A percentile compares a stretch with the other conserved stretches of the same genome.
These are phyloP conservation scores for Adansonia rubrostipa DNA, from an alignment of 441 rosid species.

Conservation along the genomic window DNA sequence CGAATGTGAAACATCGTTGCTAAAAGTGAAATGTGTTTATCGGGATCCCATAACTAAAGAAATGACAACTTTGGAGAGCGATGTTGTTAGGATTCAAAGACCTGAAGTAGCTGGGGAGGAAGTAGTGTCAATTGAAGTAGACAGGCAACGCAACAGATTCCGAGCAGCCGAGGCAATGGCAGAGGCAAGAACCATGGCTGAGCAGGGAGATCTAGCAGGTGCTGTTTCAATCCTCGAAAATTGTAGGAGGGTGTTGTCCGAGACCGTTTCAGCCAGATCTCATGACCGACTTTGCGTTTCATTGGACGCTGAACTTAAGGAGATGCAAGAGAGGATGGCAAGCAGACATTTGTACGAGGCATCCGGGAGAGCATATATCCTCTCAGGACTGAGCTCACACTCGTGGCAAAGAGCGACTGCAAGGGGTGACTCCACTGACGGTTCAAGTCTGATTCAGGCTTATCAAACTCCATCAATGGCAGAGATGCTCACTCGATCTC, in stretches of 20 bases:
- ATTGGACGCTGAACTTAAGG: constrained; percentile 89
- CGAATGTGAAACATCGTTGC: constrained; percentile 50
- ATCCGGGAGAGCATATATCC: constrained; percentile 95
- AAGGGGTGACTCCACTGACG: constrained; percentile 93
- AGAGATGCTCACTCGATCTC: constrained; percentile 92
- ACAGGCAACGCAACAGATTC: constrained; percentile 88
- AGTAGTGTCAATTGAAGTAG: constrained; percentile 78
- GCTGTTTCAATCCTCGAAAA: constrained; percentile 75
- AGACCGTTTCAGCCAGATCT: constrained; percentile 70
- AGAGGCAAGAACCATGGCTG: constrained; percentile 77
- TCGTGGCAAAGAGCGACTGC: constrained; percentile 99
- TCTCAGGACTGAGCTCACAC: constrained; percentile 97
- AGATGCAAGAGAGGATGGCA: constrained; percentile 97
- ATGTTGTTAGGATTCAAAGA: constrained; percentile 62
- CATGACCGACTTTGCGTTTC: constrained; percentile 75
- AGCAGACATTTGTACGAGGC: constrained; percentile 90
- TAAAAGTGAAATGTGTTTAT: constrained; percentile 76
- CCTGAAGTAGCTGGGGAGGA: constrained; percentile 55
- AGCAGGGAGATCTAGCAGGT: constrained; percentile 72
- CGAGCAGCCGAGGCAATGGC: constrained; percentile 90
- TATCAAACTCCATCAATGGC: constrained; percentile 96
- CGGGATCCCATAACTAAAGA: constrained; percentile 83
- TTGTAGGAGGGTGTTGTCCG: constrained; percentile 57
- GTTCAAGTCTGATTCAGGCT: constrained; percentile 78
- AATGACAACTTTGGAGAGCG: constrained; percentile 54